Conservation (phyloP, 2,329 filamentous ascomycete species). For the Stromatinia cepivora region DNA sequence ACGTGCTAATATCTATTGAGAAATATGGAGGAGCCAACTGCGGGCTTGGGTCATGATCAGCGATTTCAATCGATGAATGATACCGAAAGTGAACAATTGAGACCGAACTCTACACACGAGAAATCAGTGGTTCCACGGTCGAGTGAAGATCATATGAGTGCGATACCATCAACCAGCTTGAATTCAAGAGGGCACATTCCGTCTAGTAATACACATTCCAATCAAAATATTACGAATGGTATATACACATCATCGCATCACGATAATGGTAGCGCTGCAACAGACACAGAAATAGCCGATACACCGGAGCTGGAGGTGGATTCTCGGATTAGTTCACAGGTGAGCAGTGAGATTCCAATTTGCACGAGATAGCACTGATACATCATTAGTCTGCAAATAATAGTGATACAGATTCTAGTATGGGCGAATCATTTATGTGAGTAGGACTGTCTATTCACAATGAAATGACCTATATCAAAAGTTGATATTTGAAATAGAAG, state of each 20-base stretch:
- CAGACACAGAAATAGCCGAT: not conserved
- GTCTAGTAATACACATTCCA: not conserved
- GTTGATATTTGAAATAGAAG: constrained; percentile 13
- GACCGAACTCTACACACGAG: not conserved
- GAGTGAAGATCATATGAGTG: not conserved
- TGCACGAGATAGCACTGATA: not conserved
- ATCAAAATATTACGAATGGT: not conserved
- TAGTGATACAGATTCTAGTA: constrained; percentile 4
- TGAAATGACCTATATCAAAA: not conserved
- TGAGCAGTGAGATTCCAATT: not conserved
- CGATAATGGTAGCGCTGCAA: not conserved
- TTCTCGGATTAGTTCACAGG: not conserved
- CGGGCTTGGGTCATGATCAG: not conserved
- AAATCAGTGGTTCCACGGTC: not conserved
- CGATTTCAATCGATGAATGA: not conserved
- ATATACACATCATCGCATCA: not conserved
- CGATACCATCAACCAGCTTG: not conserved
- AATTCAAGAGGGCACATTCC: not conserved
- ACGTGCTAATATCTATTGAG: not conserved
- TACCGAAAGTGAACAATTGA: not conserved
- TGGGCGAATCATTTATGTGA: constrained; percentile 8
- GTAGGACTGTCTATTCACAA: not conserved
- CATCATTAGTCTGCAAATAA: not conserved
- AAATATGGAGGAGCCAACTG: not conserved
- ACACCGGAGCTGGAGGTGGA: constrained; percentile 1